Conservation (phyloP, 2,329 filamentous ascomycete species). For the Fusarium mexicanum region DNA sequence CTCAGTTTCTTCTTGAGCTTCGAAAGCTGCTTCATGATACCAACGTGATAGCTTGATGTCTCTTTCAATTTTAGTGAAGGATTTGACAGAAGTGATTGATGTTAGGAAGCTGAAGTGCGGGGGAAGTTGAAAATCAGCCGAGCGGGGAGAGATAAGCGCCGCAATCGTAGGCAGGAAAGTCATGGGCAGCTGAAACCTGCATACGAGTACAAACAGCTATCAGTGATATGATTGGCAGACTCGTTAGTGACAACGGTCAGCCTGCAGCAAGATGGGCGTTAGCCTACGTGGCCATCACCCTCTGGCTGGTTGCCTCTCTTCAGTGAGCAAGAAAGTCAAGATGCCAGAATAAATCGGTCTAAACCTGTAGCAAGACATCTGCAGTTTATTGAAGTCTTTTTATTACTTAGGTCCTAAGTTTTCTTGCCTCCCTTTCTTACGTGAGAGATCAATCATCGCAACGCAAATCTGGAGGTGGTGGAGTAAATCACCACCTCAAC, state of each 20-base stretch:
- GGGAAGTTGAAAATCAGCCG: neutral
- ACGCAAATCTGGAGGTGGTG: too few species aligned
- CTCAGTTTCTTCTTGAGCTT: neutral
- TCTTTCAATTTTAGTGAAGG: accelerated
- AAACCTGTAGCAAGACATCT: too few species aligned
- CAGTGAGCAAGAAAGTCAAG: too few species aligned
- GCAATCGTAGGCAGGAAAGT: neutral
- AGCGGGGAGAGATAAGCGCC: neutral
- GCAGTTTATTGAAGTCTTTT: too few species aligned
- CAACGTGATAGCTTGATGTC: accelerated
- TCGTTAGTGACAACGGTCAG: neutral
- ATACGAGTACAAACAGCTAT: accelerated
- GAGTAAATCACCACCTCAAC: accelerated
- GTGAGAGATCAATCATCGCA: too few species aligned
- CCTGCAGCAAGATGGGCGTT: accelerated
- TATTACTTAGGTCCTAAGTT: too few species aligned
- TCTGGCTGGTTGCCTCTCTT: too few species aligned
- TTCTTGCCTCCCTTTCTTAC: accelerated
- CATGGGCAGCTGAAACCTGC: neutral
- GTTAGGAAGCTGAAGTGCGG: accelerated
- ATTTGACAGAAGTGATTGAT: neutral
- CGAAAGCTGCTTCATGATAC: neutral
- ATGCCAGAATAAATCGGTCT: too few species aligned
- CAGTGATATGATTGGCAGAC: neutral
- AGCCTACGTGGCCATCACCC: neutral